These are phyloP conservation scores for Trametes cingulata DNA, from an alignment of 768 basidiomycete genomes.

Conservation along the genomic window DNA sequence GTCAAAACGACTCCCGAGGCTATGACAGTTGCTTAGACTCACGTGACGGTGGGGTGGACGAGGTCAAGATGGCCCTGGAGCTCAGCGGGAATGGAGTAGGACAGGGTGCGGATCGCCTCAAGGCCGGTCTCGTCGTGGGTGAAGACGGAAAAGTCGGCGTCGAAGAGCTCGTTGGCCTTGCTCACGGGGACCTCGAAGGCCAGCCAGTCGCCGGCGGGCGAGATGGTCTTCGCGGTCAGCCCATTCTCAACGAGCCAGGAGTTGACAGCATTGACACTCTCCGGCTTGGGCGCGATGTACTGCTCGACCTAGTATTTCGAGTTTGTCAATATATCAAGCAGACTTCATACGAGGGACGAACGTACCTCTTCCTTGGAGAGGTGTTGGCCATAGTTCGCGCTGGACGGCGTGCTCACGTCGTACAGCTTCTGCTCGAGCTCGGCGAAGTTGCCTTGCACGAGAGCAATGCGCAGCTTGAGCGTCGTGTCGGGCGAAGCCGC, in stretches of 20 bases:
- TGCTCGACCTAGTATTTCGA: conserved; percentile 1
- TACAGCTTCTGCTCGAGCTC: conserved; percentile 37
- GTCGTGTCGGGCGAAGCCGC: conserved; percentile 27
- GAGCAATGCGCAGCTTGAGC: conserved; percentile 38
- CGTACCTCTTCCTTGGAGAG: conserved; percentile 51
- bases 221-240: conserved; percentile 26
- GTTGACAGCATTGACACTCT: conserved; percentile 28
- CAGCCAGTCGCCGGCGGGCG: conserved; percentile 34
- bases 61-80: conserved; percentile 31
- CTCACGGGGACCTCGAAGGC: conserved; percentile 27
- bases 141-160: conserved; percentile 34
- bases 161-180: conserved; percentile 33
- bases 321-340: neutral
- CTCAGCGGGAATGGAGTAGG: conserved; percentile 33
- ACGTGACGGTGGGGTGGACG: conserved; percentile 35
- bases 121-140: conserved; percentile 25
- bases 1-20: neutral
- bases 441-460: conserved; percentile 34
- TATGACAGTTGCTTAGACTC: neutral
- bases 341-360: neutral
- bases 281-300: conserved; percentile 25
- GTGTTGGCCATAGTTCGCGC: conserved; percentile 49
- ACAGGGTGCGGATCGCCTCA: conserved; percentile 31
- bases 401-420: conserved; percentile 38
- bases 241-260: conserved; percentile 30